A percentile compares a stretch with the other conserved stretches of the same genome.
These are phyloP conservation scores for Arctostaphylos glauca DNA, from an alignment of 148 eudicot genomes.

Conservation along the genomic window DNA sequence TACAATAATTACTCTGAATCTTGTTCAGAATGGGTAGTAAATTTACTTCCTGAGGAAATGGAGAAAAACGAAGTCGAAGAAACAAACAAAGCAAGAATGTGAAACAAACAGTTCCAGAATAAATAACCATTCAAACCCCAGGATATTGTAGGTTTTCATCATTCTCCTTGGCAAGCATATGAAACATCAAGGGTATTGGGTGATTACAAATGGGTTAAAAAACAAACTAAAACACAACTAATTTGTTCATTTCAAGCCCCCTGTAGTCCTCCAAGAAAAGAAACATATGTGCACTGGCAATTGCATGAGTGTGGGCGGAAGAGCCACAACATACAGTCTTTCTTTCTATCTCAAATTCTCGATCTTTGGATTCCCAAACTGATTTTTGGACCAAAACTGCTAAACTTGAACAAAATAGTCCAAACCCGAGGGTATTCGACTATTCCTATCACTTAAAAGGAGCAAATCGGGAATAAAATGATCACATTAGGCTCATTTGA, in stretches of 20 bases:
- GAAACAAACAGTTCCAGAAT: no score
- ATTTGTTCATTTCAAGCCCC: neutral
- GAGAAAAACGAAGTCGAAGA: no score
- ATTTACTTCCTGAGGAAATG: no score
- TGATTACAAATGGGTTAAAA: neutral
- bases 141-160: neutral
- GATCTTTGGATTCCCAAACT: neutral
- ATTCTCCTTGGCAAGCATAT: neutral
- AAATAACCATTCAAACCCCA: neutral
- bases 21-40: no score
- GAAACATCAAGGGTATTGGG: neutral
- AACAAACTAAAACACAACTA: neutral
- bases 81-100: no score
- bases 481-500: conserved; percentile 20
- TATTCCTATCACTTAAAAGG: conserved; percentile 10
- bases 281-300: neutral
- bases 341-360: neutral
- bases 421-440: neutral
- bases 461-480: conserved; percentile 11
- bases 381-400: neutral
- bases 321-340: no score
- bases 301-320: neutral
- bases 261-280: neutral
- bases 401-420: neutral
- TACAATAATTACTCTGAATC: no score